Conservation (phyloP, 1,139 yeast genomes). For the Sugiyamaella xylanicola region DNA sequence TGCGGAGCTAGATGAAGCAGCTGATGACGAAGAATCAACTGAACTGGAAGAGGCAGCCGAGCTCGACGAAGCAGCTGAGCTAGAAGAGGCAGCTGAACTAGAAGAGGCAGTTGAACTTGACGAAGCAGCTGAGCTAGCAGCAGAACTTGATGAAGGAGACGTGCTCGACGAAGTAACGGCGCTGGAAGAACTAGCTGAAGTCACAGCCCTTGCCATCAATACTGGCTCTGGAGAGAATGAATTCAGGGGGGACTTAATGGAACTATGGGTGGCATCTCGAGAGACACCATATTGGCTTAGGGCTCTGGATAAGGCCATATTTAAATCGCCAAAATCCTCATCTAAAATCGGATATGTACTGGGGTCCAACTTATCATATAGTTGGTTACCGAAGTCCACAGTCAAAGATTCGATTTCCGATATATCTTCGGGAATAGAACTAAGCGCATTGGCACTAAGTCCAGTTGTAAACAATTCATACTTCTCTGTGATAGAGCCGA, state of each 20-base stretch:
- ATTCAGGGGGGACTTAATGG: background rate
- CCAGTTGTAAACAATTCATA: background rate
- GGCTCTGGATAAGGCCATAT: background rate
- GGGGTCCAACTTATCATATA: background rate
- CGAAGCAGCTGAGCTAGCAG: conserved; percentile 11
- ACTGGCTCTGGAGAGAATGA: background rate
- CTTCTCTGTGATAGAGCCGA: background rate
- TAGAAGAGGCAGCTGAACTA: conserved; percentile 10
- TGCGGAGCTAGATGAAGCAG: conserved; percentile 4
- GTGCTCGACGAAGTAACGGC: conserved; percentile 1
- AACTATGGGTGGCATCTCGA: background rate
- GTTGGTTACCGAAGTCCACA: background rate
- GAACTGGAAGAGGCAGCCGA: conserved; percentile 3
- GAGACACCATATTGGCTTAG: background rate
- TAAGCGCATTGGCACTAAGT: no score
- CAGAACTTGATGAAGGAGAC: background rate
- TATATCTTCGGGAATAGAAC: background rate
- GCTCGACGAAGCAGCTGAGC: conserved; percentile 1
- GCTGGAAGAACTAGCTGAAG: conserved; percentile 6
- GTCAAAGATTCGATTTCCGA: background rate
- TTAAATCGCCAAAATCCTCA: background rate
- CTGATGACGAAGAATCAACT: conserved; percentile 4
- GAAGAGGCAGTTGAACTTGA: conserved; percentile 7
- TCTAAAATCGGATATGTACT: background rate
- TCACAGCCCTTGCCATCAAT: conserved; percentile 1